Evolutionary conservation across 176 grass and related monocot species (phyloP), one percentile per base, ranked within the genome.

Genomic region (Aegilops longissima): DNA sequence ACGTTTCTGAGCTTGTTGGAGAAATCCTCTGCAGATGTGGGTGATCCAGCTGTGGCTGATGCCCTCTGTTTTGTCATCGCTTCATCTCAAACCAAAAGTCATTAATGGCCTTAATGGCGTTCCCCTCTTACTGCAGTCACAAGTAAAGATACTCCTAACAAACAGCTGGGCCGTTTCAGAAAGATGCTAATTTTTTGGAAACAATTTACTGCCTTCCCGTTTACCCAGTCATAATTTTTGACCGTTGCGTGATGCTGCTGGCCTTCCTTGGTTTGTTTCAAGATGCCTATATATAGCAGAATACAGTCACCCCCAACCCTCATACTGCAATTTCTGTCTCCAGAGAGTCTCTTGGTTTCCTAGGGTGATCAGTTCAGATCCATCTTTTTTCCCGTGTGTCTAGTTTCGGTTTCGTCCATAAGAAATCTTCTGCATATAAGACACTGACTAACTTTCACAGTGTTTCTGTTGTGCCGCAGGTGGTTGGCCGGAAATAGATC

Each of bases 381-480:
- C 51, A 62, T 80, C 5, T 70, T 52, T 20, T 13, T 63, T 1
- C 27, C 27, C 27, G 51, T 54, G 10, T 33, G 44, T 5, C 69
- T 61, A 0, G 9, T 76, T 80, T 70, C 4, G 29, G 56, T 87
- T 87, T 70, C 62, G 36, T 36, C 80, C 58, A 3, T 38, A 39
- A 24, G 13, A 34, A 45, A 40, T 30, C 61, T 78, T 84, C 76
- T 91, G 68, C 27, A 56, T 5, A n/a, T 2, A 47, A 12, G 3
- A 36, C 80, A 51, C 62, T 81, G 63, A 62, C 77, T 84, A 77
- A 88, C 69, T 39, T 18, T 84, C 9, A 33, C 9, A 33, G 40
- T 36, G 76, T 76, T 81, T 69, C 77, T 88, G 25, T 34, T 77
- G 25, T 62, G 84, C 65, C 66, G 82, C 86, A 88, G 86, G 86